Conservation (phyloP, 148 eudicot genomes). For the Cornus controversa region DNA sequence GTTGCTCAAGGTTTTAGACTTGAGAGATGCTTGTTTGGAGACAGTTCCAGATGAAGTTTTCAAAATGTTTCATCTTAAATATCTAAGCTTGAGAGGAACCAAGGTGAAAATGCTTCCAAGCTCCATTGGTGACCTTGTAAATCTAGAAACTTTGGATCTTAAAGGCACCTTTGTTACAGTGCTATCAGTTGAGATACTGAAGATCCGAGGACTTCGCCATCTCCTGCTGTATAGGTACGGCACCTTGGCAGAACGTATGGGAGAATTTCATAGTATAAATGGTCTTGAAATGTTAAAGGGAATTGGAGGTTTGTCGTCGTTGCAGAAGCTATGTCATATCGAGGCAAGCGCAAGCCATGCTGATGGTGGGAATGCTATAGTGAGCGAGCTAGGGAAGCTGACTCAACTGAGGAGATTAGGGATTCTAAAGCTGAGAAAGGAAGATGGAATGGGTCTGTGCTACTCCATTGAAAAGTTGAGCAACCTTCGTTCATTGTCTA, state of each 20-base stretch:
- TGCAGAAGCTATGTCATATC: slow-evolving; percentile 19
- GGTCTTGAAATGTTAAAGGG: background rate
- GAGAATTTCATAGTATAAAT: background rate
- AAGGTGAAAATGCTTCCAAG: slow-evolving; percentile 6
- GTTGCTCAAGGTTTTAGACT: slow-evolving; percentile 22
- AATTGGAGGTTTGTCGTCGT: background rate
- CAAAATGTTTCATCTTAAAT: too few species aligned
- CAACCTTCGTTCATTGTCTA: slow-evolving; percentile 16
- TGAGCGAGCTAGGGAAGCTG: slow-evolving; percentile 11
- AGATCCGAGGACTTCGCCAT: slow-evolving; percentile 1
- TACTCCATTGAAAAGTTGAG: slow-evolving; percentile 1
- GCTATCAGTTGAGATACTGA: slow-evolving; percentile 11
- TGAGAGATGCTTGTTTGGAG: too few species aligned
- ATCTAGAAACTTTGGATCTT: slow-evolving; percentile 26
- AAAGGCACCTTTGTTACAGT: slow-evolving; percentile 13
- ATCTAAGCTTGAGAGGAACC: slow-evolving; percentile 22
- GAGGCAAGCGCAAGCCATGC: slow-evolving; percentile 16
- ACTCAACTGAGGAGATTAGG: slow-evolving; percentile 11
- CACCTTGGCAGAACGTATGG: too few species aligned
- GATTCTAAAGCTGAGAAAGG: background rate
- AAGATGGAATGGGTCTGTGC: slow-evolving; percentile 3
- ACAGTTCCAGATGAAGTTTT: too few species aligned
- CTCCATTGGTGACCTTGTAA: slow-evolving; percentile 12
- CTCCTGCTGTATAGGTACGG: slow-evolving; percentile 10
- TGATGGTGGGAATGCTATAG: background rate